Percentiles rank a stretch among this genome's conserved stretches.
These are phyloP conservation scores for Fremontodendron californicum DNA, from an alignment of 345 rosid species.

Conservation along the genomic window DNA sequence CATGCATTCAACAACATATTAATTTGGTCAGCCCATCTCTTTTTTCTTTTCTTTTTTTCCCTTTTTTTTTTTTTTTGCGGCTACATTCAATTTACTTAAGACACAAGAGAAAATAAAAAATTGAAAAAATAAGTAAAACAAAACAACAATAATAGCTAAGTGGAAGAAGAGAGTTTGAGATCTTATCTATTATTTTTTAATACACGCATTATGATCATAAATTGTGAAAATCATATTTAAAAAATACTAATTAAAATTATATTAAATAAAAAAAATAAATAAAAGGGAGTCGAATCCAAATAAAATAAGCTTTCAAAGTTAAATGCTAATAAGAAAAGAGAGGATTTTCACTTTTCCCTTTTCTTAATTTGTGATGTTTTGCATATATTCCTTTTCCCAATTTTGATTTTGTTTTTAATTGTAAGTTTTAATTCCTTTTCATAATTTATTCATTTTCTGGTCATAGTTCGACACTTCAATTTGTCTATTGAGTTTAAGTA, in stretches of 20 bases:
- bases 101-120: not conserved
- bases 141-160: not conserved
- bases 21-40: not conserved
- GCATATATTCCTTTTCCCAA: not conserved
- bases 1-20: not conserved
- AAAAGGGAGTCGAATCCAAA: too few species aligned
- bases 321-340: not conserved
- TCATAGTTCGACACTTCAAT: not conserved
- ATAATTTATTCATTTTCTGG: not conserved
- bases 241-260: too few species aligned
- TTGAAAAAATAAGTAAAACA: accelerated
- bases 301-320: too few species aligned
- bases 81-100: not conserved
- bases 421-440: not conserved
- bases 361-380: not conserved
- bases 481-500: not conserved
- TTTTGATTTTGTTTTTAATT: not conserved
- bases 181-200: too few species aligned
- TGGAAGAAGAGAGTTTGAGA: not conserved
- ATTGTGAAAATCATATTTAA: too few species aligned
- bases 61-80: too few species aligned
- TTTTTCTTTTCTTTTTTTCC: not conserved
- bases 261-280: too few species aligned
- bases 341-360: not conserved
- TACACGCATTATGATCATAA: too few species aligned